Evolutionary conservation across 371 early-diverging fungal genomes (phyloP), one percentile per base, ranked within the genome.

Genomic region (Nematocida major): DNA sequence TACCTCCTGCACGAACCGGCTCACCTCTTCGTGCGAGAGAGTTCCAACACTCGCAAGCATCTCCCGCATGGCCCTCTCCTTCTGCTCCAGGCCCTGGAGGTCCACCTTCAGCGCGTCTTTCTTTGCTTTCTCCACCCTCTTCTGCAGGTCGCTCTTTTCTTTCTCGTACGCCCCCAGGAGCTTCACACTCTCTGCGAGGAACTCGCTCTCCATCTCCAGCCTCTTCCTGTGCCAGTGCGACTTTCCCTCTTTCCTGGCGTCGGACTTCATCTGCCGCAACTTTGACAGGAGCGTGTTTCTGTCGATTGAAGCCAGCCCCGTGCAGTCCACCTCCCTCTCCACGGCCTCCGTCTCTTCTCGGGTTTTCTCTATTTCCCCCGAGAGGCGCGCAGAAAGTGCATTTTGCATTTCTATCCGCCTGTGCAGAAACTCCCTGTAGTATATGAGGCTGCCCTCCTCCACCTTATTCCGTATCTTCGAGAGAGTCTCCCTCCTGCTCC

Each of bases 401-500:
- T 73, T 73, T 30, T 73, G 76, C 38, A 49, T 50, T 20, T 73
- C 66, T 32, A 73, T 73, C 53, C 76, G 43, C 48, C 45, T 65
- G 15, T 62, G 65, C 34, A 73, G 22, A 45, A 47, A 73, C 30
- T 73, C 62, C 36, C 34, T 4, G 47, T 73, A 73, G 53, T 73
- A 73, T 4, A 61, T 48, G 5, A 73, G 32, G 18, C 38, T 22
- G 13, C 18, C 20, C 0, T 15, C 7, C 34, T 49, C 51, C 22
- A 73, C 76, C 28, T 63, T 61, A 49, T 73, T 73, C 34, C 76
- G 5, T 63, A 73, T 48, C 38, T 73, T 73, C 3, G 76, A 73
- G 7, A 73, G 7, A 26, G 76, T 73, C 36, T 73, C 76, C 36
- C 76, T 61, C 53, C 76, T 61, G 47, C 51, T 65, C 5, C 70